Evolutionary conservation across 352 stramenopile genomes (phyloP).

Genomic region (Phytophthora cajani): DNA sequence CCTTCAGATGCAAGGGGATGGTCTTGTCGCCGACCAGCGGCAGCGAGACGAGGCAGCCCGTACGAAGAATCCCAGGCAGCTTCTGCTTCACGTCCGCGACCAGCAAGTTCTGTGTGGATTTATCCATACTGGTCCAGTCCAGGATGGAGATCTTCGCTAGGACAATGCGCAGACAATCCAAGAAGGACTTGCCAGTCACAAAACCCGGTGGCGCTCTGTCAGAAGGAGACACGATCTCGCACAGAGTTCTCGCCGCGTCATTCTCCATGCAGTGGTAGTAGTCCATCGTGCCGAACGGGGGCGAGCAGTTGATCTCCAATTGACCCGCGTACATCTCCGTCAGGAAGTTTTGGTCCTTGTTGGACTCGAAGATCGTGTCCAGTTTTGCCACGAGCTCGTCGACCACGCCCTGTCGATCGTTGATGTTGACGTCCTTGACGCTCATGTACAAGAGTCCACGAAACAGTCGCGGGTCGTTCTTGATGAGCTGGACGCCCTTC

Average conservation of each 20-base stretch:
- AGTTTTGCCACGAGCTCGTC: constrained; percentile 53
- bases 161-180: constrained; percentile 69
- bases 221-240: not conserved
- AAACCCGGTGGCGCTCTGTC: constrained; percentile 36
- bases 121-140: constrained; percentile 71
- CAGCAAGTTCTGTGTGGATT: constrained; percentile 47
- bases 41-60: constrained; percentile 35
- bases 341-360: constrained; percentile 62
- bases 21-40: constrained; percentile 4
- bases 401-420: constrained; percentile 54
- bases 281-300: constrained; percentile 51
- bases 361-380: constrained; percentile 34
- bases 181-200: constrained; percentile 43
- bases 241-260: constrained; percentile 10
- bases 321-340: constrained; percentile 55
- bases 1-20: constrained; percentile 35
- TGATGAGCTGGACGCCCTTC: constrained; percentile 65
- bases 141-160: constrained; percentile 73
- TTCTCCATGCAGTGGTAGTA: constrained; percentile 49
- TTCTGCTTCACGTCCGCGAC: constrained; percentile 43
- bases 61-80: constrained; percentile 49
- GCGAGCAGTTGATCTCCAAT: constrained; percentile 62
- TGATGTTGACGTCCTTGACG: constrained; percentile 77
- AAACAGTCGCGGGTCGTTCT: constrained; percentile 61
- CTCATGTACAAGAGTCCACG: constrained; percentile 64